phyloP scores from a whole-genome alignment of 352 stramenopile genomes.

The Globisporangium canariense region DNA sequence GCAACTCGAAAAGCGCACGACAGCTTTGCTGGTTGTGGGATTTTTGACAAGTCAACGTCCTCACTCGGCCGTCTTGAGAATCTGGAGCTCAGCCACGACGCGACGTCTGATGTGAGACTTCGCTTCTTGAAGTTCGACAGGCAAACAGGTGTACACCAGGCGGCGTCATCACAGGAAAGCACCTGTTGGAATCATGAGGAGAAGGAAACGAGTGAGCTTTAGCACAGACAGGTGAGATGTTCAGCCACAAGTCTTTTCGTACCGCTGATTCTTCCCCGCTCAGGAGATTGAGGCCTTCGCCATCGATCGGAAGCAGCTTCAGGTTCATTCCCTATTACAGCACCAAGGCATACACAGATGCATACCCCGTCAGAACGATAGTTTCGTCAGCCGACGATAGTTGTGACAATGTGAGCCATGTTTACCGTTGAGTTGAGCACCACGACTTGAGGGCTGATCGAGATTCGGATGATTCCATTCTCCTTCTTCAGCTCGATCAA shows the following conservation, averaged over 20 bases:
- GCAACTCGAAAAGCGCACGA: constrained; percentile 47
- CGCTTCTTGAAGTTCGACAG: constrained; percentile 41
- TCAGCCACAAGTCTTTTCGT: background rate
- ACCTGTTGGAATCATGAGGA: constrained; percentile 15
- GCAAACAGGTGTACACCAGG: constrained; percentile 46
- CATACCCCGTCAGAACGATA: background rate
- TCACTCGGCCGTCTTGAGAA: constrained; percentile 38
- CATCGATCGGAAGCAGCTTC: constrained; percentile 13
- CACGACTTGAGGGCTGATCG: constrained; percentile 47
- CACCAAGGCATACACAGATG: constrained; percentile 1
- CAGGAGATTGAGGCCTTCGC: constrained; percentile 13
- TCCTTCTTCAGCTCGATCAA: constrained; percentile 37
- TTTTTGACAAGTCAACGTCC: constrained; percentile 24
- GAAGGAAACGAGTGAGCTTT: background rate
- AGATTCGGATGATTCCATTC: constrained; percentile 26
- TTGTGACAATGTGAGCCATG: background rate
- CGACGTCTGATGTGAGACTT: constrained; percentile 43
- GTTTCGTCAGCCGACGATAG: background rate
- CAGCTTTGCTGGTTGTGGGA: constrained; percentile 33
- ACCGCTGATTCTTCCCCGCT: constrained; percentile 9
- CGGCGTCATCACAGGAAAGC: constrained; percentile 24
- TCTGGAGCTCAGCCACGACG: constrained; percentile 53
- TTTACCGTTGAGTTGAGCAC: constrained; percentile 61
- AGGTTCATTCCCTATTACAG: constrained; percentile 13
- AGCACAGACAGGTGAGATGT: no score